These are phyloP conservation scores for Rhodomyrtus tomentosa DNA, from an alignment of 345 rosid species.

Conservation along the genomic window DNA sequence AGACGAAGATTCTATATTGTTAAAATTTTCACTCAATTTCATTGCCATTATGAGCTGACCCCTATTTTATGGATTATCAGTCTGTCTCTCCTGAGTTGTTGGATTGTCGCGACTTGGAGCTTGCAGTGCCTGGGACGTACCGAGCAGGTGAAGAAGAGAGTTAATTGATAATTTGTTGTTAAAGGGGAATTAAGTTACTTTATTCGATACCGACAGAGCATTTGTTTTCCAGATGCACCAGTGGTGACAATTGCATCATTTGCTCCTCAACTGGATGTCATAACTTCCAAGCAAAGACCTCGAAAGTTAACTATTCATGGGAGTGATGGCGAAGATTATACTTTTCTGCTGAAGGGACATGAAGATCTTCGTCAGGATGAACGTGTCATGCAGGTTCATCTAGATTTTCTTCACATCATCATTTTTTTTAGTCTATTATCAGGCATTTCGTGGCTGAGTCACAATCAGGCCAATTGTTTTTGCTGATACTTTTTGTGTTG, in stretches of 20 bases:
- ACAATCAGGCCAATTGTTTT: not conserved
- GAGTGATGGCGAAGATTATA: conserved; percentile 84
- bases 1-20: conserved; percentile 5
- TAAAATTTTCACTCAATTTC: not conserved
- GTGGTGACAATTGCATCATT: conserved; percentile 91
- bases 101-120: conserved; percentile 80
- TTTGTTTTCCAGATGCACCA: conserved; percentile 43
- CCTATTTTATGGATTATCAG: conserved; percentile 19
- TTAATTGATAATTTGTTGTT: not conserved
- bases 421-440: not conserved
- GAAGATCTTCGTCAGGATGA: conserved; percentile 99
- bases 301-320: conserved; percentile 94
- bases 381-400: conserved; percentile 94
- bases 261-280: conserved; percentile 84
- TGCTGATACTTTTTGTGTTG: not conserved
- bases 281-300: conserved; percentile 92
- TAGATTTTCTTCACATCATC: not conserved
- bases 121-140: conserved; percentile 98
- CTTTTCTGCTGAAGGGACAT: conserved; percentile 93
- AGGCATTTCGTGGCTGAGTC: not conserved
- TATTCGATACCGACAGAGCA: not conserved
- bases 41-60: conserved; percentile 1
- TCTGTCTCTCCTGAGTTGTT: conserved; percentile 95
- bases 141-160: conserved; percentile 48
- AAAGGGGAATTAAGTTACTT: not conserved